Evolutionary conservation across 2,329 filamentous ascomycete species (phyloP).

Genomic region (Ceratocystis eucalypticola): DNA sequence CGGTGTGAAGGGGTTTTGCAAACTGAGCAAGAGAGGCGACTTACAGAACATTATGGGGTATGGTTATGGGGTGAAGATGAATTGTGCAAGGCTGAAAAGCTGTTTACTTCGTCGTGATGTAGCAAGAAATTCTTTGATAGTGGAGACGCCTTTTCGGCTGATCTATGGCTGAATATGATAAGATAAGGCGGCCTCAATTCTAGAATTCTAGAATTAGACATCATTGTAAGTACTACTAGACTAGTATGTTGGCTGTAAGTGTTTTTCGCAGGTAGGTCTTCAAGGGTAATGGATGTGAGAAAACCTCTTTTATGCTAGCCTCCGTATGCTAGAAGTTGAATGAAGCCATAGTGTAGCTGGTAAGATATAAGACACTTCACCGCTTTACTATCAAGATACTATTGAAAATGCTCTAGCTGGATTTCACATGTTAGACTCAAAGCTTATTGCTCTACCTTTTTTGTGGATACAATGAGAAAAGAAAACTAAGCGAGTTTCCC

Average conservation of each 20-base stretch:
- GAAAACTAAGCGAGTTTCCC: background rate
- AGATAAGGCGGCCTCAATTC: background rate
- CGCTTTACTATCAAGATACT: too few species aligned
- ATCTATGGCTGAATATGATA: constrained; percentile 3
- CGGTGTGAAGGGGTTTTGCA: background rate
- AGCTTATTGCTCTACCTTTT: background rate
- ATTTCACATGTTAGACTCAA: background rate
- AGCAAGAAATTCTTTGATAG: constrained; percentile 3
- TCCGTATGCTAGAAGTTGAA: too few species aligned
- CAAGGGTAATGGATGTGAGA: background rate
- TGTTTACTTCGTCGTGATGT: background rate
- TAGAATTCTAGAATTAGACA: too few species aligned
- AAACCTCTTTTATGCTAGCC: background rate
- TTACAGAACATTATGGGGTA: constrained; percentile 16
- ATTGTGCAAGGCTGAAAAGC: background rate
- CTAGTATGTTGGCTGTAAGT: background rate
- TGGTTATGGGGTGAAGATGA: background rate
- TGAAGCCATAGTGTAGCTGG: too few species aligned
- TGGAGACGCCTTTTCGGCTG: background rate
- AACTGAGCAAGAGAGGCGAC: background rate
- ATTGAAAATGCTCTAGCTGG: background rate
- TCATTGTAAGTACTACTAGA: too few species aligned
- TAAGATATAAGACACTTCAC: too few species aligned
- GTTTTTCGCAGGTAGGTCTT: background rate
- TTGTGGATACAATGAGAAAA: background rate